Evolutionary conservation across 257 asterid genomes (phyloP), one percentile per base, ranked within the genome.

Genomic region (Solanum raphanifolium): DNA sequence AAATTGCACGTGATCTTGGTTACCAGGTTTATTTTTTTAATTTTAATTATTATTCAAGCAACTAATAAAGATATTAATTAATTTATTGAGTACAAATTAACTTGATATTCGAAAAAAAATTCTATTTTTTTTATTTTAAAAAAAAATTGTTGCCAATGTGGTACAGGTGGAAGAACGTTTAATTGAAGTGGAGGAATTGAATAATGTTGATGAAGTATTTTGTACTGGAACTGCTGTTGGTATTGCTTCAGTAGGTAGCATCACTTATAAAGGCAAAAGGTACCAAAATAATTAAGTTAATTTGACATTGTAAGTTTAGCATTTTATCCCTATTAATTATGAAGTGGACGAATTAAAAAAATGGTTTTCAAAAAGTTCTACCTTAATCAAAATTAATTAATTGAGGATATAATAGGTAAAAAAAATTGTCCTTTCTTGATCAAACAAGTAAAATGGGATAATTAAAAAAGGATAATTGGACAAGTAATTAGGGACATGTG

Each of bases 141-240:
- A 46, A 72, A 15, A 46, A 46, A 10, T 74, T 65, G n/a, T 65
- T 1, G n/a, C 23, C 16, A 41, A 20, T 21, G 23, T 41, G 68
- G 29, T 39, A 6, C 90, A 96, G 98, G 96, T 95, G 5, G 95
- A 94, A 87, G 98, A 96, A 86, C 93, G 95, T 23, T 39, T 75
- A 0, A 89, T 96, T 86, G 90, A 95, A 13, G 92, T 94, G 4
- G 96, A 96, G 12, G 98, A 96, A 88, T 66, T 95, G 62, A 79
- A 86, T 5, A 90, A 83, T 13, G 97, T 96, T 4, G 98, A 96
- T 18, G 98, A 96, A 92, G 96, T 95, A 29, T 96, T 96, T 91
- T 95, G 98, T 93, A 95, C 98, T 2, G 99, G 99, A 86, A 96
- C 99, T 27, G 99, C 99, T 15, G 98, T 94, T 38, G 95, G 93